Base-by-base conservation (phyloP, 2,329 filamentous ascomycete genomes). In the Purpureocillium lavendulum region DNA sequence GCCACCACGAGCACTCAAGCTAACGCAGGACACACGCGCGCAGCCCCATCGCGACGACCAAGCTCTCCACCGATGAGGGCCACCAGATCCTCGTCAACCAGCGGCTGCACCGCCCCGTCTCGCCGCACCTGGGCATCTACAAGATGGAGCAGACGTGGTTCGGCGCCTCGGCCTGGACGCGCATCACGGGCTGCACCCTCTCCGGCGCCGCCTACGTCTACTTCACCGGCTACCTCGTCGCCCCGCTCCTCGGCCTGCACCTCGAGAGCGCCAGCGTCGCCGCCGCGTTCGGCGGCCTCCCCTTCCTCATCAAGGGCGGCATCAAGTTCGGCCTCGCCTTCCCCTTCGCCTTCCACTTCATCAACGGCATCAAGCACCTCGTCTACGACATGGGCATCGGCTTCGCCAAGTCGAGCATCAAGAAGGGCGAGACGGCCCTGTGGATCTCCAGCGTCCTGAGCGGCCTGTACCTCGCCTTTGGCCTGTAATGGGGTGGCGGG, bases 121-220 rank as follows among this genome's bases (percentile, higher is more conserved):
- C 87, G 34, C 89, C 89, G 40, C 88, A 96, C 60, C 77, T 96
- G 47, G 61, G 67, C 56, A 89, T 94, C 75, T 96, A 96, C 80
- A 75, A 79, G 62, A 77, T 83, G 44, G 80, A 87, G 64, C 84
- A 96, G 67, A 92, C 87, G 53, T 95, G 82, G 82, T 82, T 86
- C 63, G 73, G 74, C 51, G 81, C 80, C 52, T 79, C 71, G 42
- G 72, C 74, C 49, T 73, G 86, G 65, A 85, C 88, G 70, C 87
- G 89, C 56, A 79, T 95, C 67, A 90, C 87, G n/a, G 89, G 87
- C 54, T 66, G 73, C 57, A 63, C 73, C 44, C 73, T 94, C 50
- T 82, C 80, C 44, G 85, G 82, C 48, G 65, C 70, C 36, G 73
- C 94, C 47, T 96, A 96, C 74, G 63, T 78, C 59, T 95, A 87